Evolutionary conservation across 2,329 filamentous ascomycete species (phyloP).

Genomic region (Pseudocercospora crystallina): DNA sequence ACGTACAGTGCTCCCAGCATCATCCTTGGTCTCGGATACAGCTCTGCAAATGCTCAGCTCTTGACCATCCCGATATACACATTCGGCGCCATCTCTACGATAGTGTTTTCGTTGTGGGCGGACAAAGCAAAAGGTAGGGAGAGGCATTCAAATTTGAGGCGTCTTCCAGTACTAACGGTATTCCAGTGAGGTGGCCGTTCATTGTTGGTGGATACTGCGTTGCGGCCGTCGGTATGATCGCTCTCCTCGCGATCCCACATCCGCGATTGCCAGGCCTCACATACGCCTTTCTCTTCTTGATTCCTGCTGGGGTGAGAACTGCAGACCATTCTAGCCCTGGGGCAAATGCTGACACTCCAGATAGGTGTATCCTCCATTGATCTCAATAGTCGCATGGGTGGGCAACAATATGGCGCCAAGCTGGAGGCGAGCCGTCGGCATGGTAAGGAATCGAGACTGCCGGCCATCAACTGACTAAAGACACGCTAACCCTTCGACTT

Average conservation of each 20-base stretch:
- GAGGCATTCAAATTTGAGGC: too few species aligned
- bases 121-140: too few species aligned
- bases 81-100: slow-evolving; percentile 24
- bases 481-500: too few species aligned
- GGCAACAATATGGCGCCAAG: slow-evolving; percentile 54
- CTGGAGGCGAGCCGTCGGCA: slow-evolving; percentile 28
- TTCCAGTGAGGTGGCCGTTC: slow-evolving; percentile 20
- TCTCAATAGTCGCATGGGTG: slow-evolving; percentile 47
- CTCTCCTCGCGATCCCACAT: slow-evolving; percentile 42
- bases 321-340: too few species aligned
- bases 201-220: slow-evolving; percentile 22
- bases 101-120: slow-evolving; percentile 16
- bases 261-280: slow-evolving; percentile 42
- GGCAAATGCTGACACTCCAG: too few species aligned
- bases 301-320: slow-evolving; percentile 41
- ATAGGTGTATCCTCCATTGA: too few species aligned
- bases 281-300: slow-evolving; percentile 55
- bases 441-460: neutral
- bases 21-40: slow-evolving; percentile 46
- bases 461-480: too few species aligned
- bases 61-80: slow-evolving; percentile 48
- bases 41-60: slow-evolving; percentile 43
- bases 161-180: slow-evolving; percentile 11
- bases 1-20: slow-evolving; percentile 60
- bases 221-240: slow-evolving; percentile 26